A percentile compares a stretch with the other conserved stretches of the same genome.
Evolutionary conservation across 2,329 filamentous ascomycete genomes (phyloP).

Genomic region (Ceratocystis harringtonii): DNA sequence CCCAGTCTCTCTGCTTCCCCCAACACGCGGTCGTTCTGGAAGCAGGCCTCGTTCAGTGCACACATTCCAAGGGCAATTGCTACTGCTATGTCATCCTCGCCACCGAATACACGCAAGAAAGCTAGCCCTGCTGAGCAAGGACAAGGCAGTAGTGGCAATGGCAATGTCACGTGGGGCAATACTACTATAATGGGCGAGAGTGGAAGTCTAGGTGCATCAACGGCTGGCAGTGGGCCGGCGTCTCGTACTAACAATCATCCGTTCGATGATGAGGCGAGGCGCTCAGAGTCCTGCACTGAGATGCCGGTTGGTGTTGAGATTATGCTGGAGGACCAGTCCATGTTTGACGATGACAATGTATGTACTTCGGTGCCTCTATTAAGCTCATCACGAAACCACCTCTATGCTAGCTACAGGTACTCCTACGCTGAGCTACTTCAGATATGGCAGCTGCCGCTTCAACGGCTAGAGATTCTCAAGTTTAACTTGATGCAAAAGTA

Average conservation of each 20-base stretch:
- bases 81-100: constrained; percentile 28
- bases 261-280: constrained; percentile 38
- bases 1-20: constrained; percentile 43
- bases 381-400: constrained; percentile 32
- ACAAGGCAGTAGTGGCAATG: constrained; percentile 24
- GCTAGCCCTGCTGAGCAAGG: constrained; percentile 48
- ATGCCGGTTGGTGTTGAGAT: constrained; percentile 29
- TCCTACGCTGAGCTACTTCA: constrained; percentile 55
- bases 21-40: constrained; percentile 37
- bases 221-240: constrained; percentile 21
- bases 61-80: constrained; percentile 25
- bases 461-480: constrained; percentile 52
- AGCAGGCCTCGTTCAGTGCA: constrained; percentile 37
- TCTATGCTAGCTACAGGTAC: constrained; percentile 47
- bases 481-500: constrained; percentile 43
- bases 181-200: constrained; percentile 33
- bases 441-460: constrained; percentile 48
- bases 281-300: constrained; percentile 27
- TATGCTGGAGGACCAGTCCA: constrained; percentile 42
- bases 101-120: constrained; percentile 33
- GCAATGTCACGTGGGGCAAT: constrained; percentile 34
- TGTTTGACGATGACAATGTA: constrained; percentile 50
- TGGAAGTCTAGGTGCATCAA: constrained; percentile 21
- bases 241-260: constrained; percentile 31
- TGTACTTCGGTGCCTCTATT: constrained; percentile 46